Base-by-base conservation (phyloP, 2,329 filamentous ascomycete species). In the Paraphoma sp. region DNA sequence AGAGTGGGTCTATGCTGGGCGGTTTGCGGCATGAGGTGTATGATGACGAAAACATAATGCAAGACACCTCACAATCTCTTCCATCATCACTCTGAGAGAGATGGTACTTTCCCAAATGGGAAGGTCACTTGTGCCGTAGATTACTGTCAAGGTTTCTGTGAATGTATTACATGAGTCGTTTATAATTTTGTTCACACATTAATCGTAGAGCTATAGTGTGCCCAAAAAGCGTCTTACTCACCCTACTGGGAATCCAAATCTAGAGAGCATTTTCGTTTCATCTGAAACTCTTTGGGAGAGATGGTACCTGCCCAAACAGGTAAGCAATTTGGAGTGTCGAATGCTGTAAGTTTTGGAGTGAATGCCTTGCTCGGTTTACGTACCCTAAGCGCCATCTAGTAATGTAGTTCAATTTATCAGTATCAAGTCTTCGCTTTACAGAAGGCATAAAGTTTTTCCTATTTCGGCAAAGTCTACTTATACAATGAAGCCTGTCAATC, bases 1-100 rank as follows among this genome's bases (percentile, higher is more conserved):
- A n/a, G 45, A 59, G n/a, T 65, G 62, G 58, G 45, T 56, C 1
- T 64, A 65, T 49, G 55, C 55, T 18, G 62, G 56, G 2, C 9
- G 42, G 4, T 16, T 28, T 9, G 30, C 18, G 2, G 16, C 12
- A 7, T 40, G 17, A 42, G 16, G 10, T n/a, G 40, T 3, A n/a
- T 11, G n/a, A 38, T 11, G 33, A 38, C 6, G n/a, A 6, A 38
- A 11, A 7, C 16, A 4, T 4, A n/a, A 14, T 17, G 40, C 12
- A 42, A 3, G 10, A 42, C n/a, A 14, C n/a, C 40, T 42, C 40
- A 17, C 12, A 42, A n/a, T 10, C n/a, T n/a, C 33, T 36, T 14
- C 9, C 33, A 36, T 36, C 33, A 36, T 36, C 33, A 36, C 33
- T 36, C 33, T 3, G 10, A 10, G 33, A 36, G 33, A 36, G 10